Evolutionary conservation across 208 protist species (phyloP).

Genomic region (Phytomonas sp.): DNA sequence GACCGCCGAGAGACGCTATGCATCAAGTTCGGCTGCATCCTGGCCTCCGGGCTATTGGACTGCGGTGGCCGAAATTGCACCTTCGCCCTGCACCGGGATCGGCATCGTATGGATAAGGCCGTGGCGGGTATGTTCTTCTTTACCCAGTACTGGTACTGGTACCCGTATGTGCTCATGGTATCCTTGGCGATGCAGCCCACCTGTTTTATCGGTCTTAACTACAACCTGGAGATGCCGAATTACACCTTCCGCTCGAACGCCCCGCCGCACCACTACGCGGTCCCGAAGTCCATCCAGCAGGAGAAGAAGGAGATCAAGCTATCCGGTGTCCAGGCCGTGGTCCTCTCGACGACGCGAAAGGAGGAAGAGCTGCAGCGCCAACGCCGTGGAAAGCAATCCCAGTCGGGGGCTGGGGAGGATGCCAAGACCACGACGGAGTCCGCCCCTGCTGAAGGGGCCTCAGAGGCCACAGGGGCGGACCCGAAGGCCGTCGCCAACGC

Average conservation of each 20-base stretch:
- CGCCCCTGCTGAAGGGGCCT: background rate
- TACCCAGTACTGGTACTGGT: slow-evolving; percentile 99
- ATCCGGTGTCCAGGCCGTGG: slow-evolving; percentile 46
- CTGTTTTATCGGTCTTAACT: slow-evolving; percentile 96
- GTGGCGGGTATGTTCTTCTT: slow-evolving; percentile 98
- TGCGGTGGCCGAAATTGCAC: slow-evolving; percentile 97
- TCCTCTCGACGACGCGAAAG: slow-evolving; percentile 84
- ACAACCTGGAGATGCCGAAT: slow-evolving; percentile 93
- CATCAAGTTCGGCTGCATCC: slow-evolving; percentile 96
- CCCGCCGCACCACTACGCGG: slow-evolving; percentile 90
- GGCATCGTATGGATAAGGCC: slow-evolving; percentile 91
- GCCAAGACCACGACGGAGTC: slow-evolving; percentile 5
- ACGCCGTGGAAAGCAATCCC: slow-evolving; percentile 9
- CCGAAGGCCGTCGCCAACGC: background rate
- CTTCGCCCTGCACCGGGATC: slow-evolving; percentile 90
- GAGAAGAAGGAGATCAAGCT: slow-evolving; percentile 84
- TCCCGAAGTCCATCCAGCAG: slow-evolving; percentile 74
- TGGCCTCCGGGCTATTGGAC: slow-evolving; percentile 96
- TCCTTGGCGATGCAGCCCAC: slow-evolving; percentile 95
- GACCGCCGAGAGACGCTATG: slow-evolving; percentile 95
- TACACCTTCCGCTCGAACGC: slow-evolving; percentile 90
- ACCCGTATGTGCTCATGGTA: slow-evolving; percentile 97
- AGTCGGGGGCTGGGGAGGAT: background rate
- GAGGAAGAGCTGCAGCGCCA: slow-evolving; percentile 76
- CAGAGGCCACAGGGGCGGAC: background rate